These are phyloP conservation scores for Cardamine occulta DNA, from an alignment of 345 rosid genomes.

Conservation along the genomic window DNA sequence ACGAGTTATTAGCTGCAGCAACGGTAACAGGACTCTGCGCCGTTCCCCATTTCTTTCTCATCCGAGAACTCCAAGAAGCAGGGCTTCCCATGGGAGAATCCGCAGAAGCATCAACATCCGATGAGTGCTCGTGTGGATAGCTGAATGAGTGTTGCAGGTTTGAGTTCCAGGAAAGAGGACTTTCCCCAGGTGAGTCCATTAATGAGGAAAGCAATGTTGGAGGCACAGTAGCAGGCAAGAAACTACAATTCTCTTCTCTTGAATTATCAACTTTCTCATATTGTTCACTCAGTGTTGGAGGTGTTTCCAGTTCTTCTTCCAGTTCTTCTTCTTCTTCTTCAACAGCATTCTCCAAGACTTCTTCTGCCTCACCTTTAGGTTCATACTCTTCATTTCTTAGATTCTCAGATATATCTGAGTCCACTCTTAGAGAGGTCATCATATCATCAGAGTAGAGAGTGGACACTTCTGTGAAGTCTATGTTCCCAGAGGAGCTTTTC, in stretches of 20 bases:
- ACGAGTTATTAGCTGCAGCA: conserved; percentile 48
- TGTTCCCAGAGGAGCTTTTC: conserved; percentile 61
- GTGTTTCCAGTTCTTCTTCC: conserved; percentile 54
- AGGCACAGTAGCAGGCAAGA: conserved; percentile 60
- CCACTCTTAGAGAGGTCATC: conserved; percentile 56
- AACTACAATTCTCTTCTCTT: conserved; percentile 61
- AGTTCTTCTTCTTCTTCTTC: conserved; percentile 43
- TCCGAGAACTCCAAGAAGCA: conserved; percentile 80
- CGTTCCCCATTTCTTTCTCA: conserved; percentile 93
- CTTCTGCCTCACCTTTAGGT: conserved; percentile 56
- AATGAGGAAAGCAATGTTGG: conserved; percentile 54
- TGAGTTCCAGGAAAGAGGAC: conserved; percentile 85
- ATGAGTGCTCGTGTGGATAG: conserved; percentile 58
- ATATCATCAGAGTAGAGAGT: conserved; percentile 48
- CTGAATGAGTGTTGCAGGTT: conserved; percentile 63
- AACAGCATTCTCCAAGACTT: conserved; percentile 43
- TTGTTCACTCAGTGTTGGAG: conserved; percentile 56
- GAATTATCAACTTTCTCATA: conserved; percentile 63
- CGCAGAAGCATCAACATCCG: conserved; percentile 75
- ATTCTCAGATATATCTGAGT: conserved; percentile 53
- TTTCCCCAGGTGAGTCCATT: conserved; percentile 79
- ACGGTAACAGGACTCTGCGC: conserved; percentile 62
- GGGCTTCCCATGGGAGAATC: conserved; percentile 88
- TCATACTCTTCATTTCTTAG: conserved; percentile 53
- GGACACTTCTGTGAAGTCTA: conserved; percentile 54